Evolutionary conservation across 2,329 filamentous ascomycete genomes (phyloP).

Genomic region (Trichophyton schoenleinii): DNA sequence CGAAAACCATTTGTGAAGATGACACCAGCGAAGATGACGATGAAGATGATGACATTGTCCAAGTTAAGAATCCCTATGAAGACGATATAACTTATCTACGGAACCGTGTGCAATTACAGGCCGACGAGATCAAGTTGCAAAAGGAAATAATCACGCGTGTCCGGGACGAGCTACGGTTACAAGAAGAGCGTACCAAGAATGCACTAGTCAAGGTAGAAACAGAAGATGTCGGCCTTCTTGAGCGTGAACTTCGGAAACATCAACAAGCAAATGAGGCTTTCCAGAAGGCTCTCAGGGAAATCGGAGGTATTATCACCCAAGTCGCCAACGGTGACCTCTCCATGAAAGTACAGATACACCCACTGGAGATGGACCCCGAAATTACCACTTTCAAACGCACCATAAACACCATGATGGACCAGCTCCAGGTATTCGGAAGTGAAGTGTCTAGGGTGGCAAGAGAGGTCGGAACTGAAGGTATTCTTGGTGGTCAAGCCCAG

Average conservation of each 20-base stretch:
- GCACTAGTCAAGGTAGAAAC: slow-evolving; percentile 73
- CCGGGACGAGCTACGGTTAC: slow-evolving; percentile 71
- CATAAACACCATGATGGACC: slow-evolving; percentile 99
- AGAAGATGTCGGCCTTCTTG: slow-evolving; percentile 75
- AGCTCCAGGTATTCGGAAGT: slow-evolving; percentile 89
- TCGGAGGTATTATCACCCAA: slow-evolving; percentile 92
- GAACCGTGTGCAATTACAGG: slow-evolving; percentile 87
- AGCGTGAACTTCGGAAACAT: slow-evolving; percentile 90
- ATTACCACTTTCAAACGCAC: slow-evolving; percentile 96
- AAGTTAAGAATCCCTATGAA: slow-evolving; percentile 51
- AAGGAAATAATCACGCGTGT: slow-evolving; percentile 75
- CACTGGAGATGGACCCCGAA: slow-evolving; percentile 93
- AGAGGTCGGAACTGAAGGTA: slow-evolving; percentile 91
- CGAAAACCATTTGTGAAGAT: slow-evolving; percentile 12
- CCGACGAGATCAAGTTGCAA: slow-evolving; percentile 79
- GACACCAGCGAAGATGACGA: slow-evolving; percentile 24
- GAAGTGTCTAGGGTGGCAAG: slow-evolving; percentile 89
- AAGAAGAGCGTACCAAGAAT: slow-evolving; percentile 72
- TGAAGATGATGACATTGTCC: slow-evolving; percentile 31
- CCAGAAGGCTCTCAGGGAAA: slow-evolving; percentile 91
- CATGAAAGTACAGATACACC: slow-evolving; percentile 93
- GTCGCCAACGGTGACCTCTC: slow-evolving; percentile 91
- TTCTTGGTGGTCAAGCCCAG: slow-evolving; percentile 83
- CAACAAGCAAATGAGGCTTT: slow-evolving; percentile 98
- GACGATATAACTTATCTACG: slow-evolving; percentile 75